Conservation (phyloP, 768 basidiomycete species). For the Russula vinacea region DNA sequence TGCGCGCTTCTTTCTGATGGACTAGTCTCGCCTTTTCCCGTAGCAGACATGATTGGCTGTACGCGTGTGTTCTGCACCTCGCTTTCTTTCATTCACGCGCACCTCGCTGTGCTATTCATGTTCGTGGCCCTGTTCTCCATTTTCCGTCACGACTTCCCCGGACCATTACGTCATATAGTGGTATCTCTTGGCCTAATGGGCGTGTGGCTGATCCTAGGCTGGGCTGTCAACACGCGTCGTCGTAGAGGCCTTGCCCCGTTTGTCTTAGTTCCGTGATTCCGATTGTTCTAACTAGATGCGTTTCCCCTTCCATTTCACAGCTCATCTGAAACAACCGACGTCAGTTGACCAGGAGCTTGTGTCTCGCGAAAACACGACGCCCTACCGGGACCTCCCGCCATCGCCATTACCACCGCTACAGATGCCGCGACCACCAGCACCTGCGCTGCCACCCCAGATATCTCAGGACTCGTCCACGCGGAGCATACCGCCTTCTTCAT, state of each 20-base stretch:
- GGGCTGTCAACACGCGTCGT: not conserved
- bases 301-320: conserved; percentile 1
- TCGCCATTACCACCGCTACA: not conserved
- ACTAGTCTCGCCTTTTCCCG: not conserved
- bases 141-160: not conserved
- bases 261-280: not conserved
- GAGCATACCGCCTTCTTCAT: conserved; percentile 22
- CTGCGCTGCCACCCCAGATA: conserved; percentile 2
- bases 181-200: not conserved
- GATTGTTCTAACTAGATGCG: conserved; percentile 1
- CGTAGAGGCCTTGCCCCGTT: not conserved
- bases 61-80: not conserved
- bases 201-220: not conserved
- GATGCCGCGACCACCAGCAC: not conserved
- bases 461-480: conserved; percentile 22
- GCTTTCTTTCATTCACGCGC: not conserved
- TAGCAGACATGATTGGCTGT: not conserved
- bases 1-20: not conserved
- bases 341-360: not conserved
- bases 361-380: not conserved
- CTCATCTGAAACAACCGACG: not conserved
- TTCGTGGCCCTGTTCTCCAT: not conserved
- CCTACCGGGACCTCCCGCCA: not conserved
- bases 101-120: not conserved
- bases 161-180: not conserved